These are phyloP conservation scores for Fusarium poae DNA, from an alignment of 2,329 filamentous ascomycete genomes.

Conservation along the genomic window DNA sequence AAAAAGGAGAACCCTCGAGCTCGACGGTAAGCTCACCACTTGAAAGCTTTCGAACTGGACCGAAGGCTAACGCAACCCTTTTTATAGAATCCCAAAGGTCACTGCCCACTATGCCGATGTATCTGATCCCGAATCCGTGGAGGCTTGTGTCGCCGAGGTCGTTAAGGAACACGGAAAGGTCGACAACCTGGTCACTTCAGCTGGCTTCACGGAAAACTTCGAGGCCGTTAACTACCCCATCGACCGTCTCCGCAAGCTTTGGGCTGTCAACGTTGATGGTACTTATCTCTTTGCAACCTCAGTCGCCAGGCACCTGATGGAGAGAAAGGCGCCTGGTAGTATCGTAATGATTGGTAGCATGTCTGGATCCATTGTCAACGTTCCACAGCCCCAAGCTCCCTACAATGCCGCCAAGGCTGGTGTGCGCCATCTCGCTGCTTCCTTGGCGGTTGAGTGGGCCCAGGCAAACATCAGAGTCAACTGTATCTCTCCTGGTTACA, in stretches of 20 bases:
- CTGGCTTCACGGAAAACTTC: slow-evolving; percentile 96
- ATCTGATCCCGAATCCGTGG: slow-evolving; percentile 82
- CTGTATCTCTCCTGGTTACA: slow-evolving; percentile 95
- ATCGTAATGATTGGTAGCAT: slow-evolving; percentile 97
- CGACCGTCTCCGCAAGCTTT: slow-evolving; percentile 92
- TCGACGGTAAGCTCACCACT: slow-evolving; percentile 64
- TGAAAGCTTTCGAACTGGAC: background rate
- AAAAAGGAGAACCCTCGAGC: slow-evolving; percentile 82
- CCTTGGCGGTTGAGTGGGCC: slow-evolving; percentile 94
- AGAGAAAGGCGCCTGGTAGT: slow-evolving; percentile 80
- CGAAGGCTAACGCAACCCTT: background rate
- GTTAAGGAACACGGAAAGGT: slow-evolving; percentile 77
- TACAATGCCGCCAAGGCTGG: slow-evolving; percentile 96
- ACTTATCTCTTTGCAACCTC: slow-evolving; percentile 89
- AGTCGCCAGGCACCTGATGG: slow-evolving; percentile 90
- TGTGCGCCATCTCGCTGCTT: slow-evolving; percentile 87
- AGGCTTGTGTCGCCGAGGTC: slow-evolving; percentile 75
- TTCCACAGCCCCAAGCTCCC: slow-evolving; percentile 91
- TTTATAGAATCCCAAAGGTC: slow-evolving; percentile 77
- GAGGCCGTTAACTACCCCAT: slow-evolving; percentile 91
- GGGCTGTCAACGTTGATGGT: slow-evolving; percentile 92
- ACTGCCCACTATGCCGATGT: slow-evolving; percentile 94
- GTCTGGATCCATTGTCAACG: slow-evolving; percentile 93
- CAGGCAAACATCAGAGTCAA: slow-evolving; percentile 90
- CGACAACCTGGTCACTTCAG: slow-evolving; percentile 94